Conservation (phyloP, 441 rosid genomes). For the Euphorbia celastroides region DNA sequence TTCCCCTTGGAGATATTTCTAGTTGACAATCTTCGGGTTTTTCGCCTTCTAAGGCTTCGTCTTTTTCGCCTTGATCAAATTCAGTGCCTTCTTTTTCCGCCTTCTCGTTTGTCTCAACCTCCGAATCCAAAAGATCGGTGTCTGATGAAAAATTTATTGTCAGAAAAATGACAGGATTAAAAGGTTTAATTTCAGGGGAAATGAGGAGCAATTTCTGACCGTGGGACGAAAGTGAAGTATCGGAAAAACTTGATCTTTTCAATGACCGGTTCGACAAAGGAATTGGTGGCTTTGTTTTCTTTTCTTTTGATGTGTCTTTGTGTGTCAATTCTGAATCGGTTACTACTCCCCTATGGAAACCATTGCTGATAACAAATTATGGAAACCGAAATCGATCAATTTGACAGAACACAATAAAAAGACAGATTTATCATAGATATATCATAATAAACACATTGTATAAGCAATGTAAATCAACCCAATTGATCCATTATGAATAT, state of each 20-base stretch:
- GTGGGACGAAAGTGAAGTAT: conserved; percentile 33
- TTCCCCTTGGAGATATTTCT: conserved; percentile 23
- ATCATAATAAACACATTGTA: too few relatives aligned
- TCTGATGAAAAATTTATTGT: conserved; percentile 11
- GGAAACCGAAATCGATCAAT: too few relatives aligned
- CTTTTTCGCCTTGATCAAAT: background rate
- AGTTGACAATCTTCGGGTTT: background rate
- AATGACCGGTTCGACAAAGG: conserved; percentile 27
- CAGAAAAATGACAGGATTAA: background rate
- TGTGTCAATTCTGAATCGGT: background rate
- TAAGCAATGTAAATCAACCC: background rate
- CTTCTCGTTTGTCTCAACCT: background rate
- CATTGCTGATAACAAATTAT: conserved; percentile 20
- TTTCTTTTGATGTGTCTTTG: conserved; percentile 8
- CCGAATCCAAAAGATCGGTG: conserved; percentile 22
- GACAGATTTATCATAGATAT: too few relatives aligned
- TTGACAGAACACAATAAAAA: too few relatives aligned
- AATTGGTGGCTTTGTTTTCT: conserved; percentile 15
- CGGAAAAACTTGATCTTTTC: conserved; percentile 46
- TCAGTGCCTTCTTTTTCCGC: background rate
- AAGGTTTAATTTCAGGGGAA: background rate
- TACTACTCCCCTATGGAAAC: background rate
- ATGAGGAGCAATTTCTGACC: conserved; percentile 31
- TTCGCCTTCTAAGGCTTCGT: background rate
- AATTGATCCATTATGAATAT: background rate